Base-by-base conservation (phyloP, 2,329 filamentous ascomycete genomes). In the Coniochaeta sp. region DNA sequence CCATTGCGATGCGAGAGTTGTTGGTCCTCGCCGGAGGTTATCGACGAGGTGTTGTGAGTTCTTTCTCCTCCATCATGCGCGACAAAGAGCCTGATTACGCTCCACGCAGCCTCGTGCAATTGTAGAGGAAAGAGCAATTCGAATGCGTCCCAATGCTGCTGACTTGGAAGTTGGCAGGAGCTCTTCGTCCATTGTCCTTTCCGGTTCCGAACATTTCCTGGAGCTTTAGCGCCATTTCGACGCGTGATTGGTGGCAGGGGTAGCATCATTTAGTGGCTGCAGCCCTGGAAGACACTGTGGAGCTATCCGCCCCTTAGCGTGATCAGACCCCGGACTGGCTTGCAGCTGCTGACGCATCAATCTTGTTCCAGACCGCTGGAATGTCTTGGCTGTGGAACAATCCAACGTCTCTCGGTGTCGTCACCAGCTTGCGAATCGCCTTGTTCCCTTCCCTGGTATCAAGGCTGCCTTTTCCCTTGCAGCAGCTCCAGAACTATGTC, bases 21-120 rank as follows among this genome's bases (percentile, higher is more conserved):
- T n/a, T 28, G n/a, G 7, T 30, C 45, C 45, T 31, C 45, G 45
- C 20, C 45, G 45, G 28, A 48, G 45, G 45, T 31, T 48, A 48
- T 48, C 45, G 45, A 48, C 45, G 28, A 31, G 45, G 24, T 18
- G 9, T n/a, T 31, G 12, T 6, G 14, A 24, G 38, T 42, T 12
- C 8, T 42, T 22, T 42, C 38, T 42, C 38, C 38, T 42, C 38
- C 38, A 42, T 42, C 22, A 14, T 42, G 38, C 22, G 22, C 22
- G 7, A 40, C 6, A 6, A 6, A 42, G 10, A 42, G 12, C 22
- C 8, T 10, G 18, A 14, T n/a, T n/a, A 33, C 22, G 38, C 38
- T n/a, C 6, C 27, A 12, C 27, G 12, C 6, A 30, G 27, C 12
- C 27, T 6, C 4, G 12, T 10, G 33, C n/a, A 38, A 22, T 4